Evolutionary conservation across 2,329 filamentous ascomycete genomes (phyloP), one percentile per base, ranked within the genome.

Genomic region (Cladosporium sp.): DNA sequence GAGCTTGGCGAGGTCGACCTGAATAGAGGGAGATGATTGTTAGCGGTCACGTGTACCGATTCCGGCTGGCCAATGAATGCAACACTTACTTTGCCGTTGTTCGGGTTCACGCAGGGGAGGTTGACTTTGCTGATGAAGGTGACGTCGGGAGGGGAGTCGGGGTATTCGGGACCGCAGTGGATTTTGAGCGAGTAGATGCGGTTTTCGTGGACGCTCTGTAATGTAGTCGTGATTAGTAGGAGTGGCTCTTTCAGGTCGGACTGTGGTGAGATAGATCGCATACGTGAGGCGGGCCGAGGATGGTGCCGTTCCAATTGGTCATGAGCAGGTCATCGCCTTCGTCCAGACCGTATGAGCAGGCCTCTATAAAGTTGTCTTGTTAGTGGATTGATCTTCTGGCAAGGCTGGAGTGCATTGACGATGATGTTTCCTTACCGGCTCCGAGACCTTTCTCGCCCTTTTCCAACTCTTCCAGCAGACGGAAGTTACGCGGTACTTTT

Each of bases 271-370:
- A n/a, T n/a, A 32, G 8, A 19, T 27, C 19, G 19, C 88, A 66
- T 78, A 96, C 93, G 71, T 97, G 91, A 68, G 93, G 92, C 61
- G 93, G 93, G 1, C 93, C 93, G 43, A 96, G 84, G 59, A 99
- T 97, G 13, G 93, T 99, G 64, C 92, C 93, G 66, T 95, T 96
- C 93, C 93, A 99, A 77, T 96, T 90, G 57, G 88, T 92, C 91
- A 99, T 96, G 71, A 93, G 82, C 58, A 96, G 81, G 66, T 99
- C 93, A 67, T 96, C 91, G 42, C 88, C 85, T 69, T 97, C 90
- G 58, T 92, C 89, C 51, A 99, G 82, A 63, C 93, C 93, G 64
- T 97, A 97, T 39, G 93, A 97, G 76, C 92, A 97, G 55, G 91
- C 91, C 76, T 97, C 93, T 93, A 61, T 51, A 6, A 39, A 9